Evolutionary conservation across 257 asterid genomes (phyloP).

Genomic region (Gynochthodes officinalis): DNA sequence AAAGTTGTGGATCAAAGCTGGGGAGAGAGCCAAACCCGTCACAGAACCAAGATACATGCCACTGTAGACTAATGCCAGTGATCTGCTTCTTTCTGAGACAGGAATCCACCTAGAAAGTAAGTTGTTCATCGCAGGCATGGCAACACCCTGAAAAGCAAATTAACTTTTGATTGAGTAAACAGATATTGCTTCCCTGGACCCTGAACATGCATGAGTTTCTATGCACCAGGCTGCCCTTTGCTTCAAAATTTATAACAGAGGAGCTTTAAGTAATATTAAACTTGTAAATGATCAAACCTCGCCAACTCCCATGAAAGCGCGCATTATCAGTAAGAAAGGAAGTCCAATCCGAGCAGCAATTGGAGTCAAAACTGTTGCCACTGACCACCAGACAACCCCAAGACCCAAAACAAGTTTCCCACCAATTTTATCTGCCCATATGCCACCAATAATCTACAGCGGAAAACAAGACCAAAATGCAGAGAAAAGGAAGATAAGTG

Average conservation of each 20-base stretch:
- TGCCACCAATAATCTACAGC: slow-evolving; percentile 87
- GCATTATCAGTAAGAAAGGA: slow-evolving; percentile 76
- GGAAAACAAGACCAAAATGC: not conserved
- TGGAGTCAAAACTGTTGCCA: slow-evolving; percentile 96
- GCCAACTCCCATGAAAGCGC: slow-evolving; percentile 99
- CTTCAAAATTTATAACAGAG: not conserved
- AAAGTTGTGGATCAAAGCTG: slow-evolving; percentile 66
- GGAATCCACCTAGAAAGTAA: slow-evolving; percentile 94
- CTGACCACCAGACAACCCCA: slow-evolving; percentile 99
- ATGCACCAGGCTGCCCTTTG: too few relatives aligned
- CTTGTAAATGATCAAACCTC: slow-evolving; percentile 57
- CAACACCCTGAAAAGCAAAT: slow-evolving; percentile 48
- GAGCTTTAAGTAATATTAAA: not conserved
- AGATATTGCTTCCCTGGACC: not conserved
- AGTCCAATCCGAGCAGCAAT: slow-evolving; percentile 89
- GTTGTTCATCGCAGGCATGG: slow-evolving; percentile 99
- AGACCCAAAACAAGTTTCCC: slow-evolving; percentile 92
- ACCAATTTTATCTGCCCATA: slow-evolving; percentile 97
- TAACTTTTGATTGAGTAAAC: slow-evolving; percentile 1
- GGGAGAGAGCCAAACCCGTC: slow-evolving; percentile 86
- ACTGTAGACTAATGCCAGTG: slow-evolving; percentile 91
- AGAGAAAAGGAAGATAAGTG: not conserved
- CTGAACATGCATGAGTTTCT: too few relatives aligned
- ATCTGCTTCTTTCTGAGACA: slow-evolving; percentile 98
- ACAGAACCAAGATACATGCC: slow-evolving; percentile 99